Evolutionary conservation across 345 rosid genomes (phyloP), one percentile per base, ranked within the genome.

Genomic region (Salix dunnii): DNA sequence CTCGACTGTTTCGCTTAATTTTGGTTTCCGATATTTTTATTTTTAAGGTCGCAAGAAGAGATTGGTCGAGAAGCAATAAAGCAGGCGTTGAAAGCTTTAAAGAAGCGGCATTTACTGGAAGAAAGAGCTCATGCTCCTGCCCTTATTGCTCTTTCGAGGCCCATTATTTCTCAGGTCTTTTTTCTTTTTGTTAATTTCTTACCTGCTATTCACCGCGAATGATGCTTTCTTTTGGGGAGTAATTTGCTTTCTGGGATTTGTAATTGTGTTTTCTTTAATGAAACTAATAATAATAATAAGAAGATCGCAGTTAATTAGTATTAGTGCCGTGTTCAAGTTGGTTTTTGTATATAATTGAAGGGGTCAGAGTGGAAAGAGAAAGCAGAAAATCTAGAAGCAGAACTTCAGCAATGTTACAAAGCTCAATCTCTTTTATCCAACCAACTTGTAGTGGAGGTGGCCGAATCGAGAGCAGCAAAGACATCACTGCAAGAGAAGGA

Each of bases 341-440:
- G 4, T 46, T 46, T 12, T 46, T 46, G 49, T 12, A 46, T 46
- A 46, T 13, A 18, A 51, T 74, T 82, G 74, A 77, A 93, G 99
- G 91, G 97, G 4, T 92, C 92, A 0, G 99, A 96, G 78, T 93
- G 99, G 99, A 92, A 93, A 76, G 99, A 96, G 84, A 96, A 96
- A 75, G 87, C 91, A 12, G 95, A 93, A 70, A 87, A 81, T 35
- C 81, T 92, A 81, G 97, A 96, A 64, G 33, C 65, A 72, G 98
- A 96, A 82, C 89, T 96, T 74, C 97, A 93, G 75, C 99, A 96
- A 71, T 96, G 90, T 80, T 96, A 93, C 78, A 93, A 87, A 84
- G 99, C 98, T 38, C 99, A 92, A 77, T 93, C 98, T 1, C 84
- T 93, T 74, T 82, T 93, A 28, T 92, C 99, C 3, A 97, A 93